phyloP scores from a whole-genome alignment of 257 asterid species.

The Lycium ferocissimum region DNA sequence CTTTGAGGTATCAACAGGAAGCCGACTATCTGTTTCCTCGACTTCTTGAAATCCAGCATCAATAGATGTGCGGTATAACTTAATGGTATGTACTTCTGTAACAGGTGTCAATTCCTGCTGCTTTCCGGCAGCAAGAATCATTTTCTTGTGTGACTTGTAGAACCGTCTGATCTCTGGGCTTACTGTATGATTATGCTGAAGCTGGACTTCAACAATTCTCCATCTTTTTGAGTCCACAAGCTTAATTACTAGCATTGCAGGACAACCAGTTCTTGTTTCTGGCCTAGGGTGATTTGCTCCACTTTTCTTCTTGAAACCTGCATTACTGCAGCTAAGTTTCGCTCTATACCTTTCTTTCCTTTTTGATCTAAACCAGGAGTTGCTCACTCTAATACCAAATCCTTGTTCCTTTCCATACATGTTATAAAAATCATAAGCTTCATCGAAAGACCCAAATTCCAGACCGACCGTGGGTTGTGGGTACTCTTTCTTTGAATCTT shows the following conservation, averaged over 20 bases:
- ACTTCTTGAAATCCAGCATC: conserved; percentile 44
- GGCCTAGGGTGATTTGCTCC: conserved; percentile 68
- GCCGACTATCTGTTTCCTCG: conserved; percentile 37
- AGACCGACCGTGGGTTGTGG: conserved; percentile 53
- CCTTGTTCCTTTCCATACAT: conserved; percentile 65
- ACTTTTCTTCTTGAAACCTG: conserved; percentile 71
- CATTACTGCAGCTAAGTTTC: conserved; percentile 68
- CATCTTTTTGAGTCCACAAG: conserved; percentile 62
- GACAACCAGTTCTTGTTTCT: conserved; percentile 73
- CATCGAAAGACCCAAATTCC: conserved; percentile 65
- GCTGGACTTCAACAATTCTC: conserved; percentile 65
- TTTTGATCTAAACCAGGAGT: conserved; percentile 72
- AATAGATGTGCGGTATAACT: conserved; percentile 47
- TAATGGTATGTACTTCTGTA: conserved; percentile 63
- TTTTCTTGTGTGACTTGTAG: conserved; percentile 66
- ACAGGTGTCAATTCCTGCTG: conserved; percentile 44
- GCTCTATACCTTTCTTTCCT: conserved; percentile 69
- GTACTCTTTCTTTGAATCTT: conserved; percentile 39
- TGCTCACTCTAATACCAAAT: conserved; percentile 69
- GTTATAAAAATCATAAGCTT: conserved; percentile 66
- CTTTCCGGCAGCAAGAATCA: conserved; percentile 53
- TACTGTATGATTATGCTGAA: conserved; percentile 65
- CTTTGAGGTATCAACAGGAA: conserved; percentile 43
- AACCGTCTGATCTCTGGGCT: conserved; percentile 64
- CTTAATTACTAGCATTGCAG: conserved; percentile 63